Percentiles rank a stretch among this genome's conserved stretches.
Conservation (phyloP, 2,329 filamentous ascomycete species). For the Rutstroemia sp. region DNA sequence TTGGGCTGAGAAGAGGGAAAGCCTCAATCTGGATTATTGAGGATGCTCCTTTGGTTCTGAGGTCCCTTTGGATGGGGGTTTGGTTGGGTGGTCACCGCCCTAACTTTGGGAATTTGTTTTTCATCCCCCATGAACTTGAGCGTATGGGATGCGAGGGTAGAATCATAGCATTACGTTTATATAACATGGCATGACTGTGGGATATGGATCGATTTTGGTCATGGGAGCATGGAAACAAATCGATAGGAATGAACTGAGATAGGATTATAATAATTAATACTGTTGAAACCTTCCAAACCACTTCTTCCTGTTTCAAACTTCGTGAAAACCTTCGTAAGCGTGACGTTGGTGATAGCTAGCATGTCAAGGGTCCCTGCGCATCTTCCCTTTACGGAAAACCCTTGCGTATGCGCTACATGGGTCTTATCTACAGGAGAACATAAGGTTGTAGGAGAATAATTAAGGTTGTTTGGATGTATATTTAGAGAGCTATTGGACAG, state of each 20-base stretch:
- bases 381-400: neutral
- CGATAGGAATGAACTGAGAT: neutral
- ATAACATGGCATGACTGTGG: constrained; percentile 3
- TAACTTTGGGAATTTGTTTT: neutral
- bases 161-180: neutral
- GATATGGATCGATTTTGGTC: neutral
- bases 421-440: neutral
- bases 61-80: neutral
- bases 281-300: neutral
- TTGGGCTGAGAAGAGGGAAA: constrained; percentile 1
- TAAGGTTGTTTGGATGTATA: neutral
- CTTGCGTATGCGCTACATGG: neutral
- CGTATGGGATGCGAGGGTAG: neutral
- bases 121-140: neutral
- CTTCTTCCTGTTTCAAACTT: too few relatives aligned
- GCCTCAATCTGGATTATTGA: constrained; percentile 1
- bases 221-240: neutral
- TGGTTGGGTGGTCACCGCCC: constrained; percentile 1
- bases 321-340: too few relatives aligned
- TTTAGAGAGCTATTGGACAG: neutral
- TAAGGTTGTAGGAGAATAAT: neutral
- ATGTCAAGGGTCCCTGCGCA: neutral
- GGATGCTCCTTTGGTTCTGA: constrained; percentile 2
- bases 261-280: constrained; percentile 8
- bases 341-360: too few relatives aligned